Base-by-base conservation (phyloP, 2,329 filamentous ascomycete genomes). In the Aspergillus persii region DNA sequence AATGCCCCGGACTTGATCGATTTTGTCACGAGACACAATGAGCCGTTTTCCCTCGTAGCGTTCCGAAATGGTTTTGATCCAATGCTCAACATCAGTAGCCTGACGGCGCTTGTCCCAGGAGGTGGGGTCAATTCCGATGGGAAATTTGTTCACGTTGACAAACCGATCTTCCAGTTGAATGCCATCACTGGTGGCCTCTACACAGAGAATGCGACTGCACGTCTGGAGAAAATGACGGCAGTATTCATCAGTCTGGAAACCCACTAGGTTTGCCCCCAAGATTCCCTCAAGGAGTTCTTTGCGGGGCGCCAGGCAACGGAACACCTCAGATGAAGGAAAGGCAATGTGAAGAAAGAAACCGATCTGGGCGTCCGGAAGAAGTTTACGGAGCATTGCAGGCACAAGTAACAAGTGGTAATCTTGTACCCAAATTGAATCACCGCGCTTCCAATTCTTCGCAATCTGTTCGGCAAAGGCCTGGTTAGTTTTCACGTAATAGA, bases 331-430 rank as follows among this genome's bases (percentile, higher is more conserved):
- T 0, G 94, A 97, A 0, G 94, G 94, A 75, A 98, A 98, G 0
- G 94, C 92, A 30, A 94, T 92, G 72, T 98, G 94, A 15, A 98
- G 80, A 79, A 97, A 98, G 80, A 98, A 95, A 9, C 94, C 94
- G 68, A 98, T 97, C 78, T 96, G 90, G 15, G 94, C 94, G 64
- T 97, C 92, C 0, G 94, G 93, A 9, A 80, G 62, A 80, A 93
- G 90, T 77, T 96, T 88, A 30, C 94, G 90, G 50, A 98, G 82
- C 91, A 98, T 96, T 50, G 82, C 84, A 3, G 94, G 94, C 1
- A 98, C 91, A 5, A 98, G 83, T 4, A 97, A 83, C 51, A 98
- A 82, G 74, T 98, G 94, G 72, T 98, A 98, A 75, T 98, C 94
- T 73, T 98, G 92, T 49, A 98, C 82, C 94, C 94, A 98, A 69